Conservation (phyloP, 2,329 filamentous ascomycete genomes). For the Piedraia hortae region DNA sequence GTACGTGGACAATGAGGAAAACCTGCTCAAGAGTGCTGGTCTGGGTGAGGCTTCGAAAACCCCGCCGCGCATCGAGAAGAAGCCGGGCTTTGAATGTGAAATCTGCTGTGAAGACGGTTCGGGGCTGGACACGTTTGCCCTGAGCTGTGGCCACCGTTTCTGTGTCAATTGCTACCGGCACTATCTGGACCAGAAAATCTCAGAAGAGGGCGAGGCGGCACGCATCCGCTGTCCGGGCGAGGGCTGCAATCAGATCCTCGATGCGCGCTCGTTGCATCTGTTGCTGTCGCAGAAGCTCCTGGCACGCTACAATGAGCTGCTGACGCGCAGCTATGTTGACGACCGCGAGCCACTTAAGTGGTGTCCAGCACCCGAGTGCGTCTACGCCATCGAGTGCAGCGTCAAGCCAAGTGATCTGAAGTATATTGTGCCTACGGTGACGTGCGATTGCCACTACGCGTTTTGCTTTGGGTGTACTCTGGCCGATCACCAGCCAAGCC, state of each 20-base stretch:
- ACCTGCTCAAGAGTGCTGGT: conserved; percentile 61
- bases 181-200: conserved; percentile 78
- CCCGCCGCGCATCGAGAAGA: conserved; percentile 38
- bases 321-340: conserved; percentile 87
- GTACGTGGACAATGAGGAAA: conserved; percentile 72
- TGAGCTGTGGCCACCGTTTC: conserved; percentile 85
- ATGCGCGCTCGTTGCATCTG: conserved; percentile 62
- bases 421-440: conserved; percentile 67
- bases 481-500: conserved; percentile 75
- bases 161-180: conserved; percentile 81
- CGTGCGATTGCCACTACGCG: conserved; percentile 54
- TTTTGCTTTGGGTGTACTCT: conserved; percentile 93
- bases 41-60: conserved; percentile 32
- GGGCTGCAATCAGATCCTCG: conserved; percentile 67
- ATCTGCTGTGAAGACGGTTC: conserved; percentile 84
- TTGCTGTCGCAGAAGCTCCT: conserved; percentile 32
- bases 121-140: conserved; percentile 57
- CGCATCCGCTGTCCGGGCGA: conserved; percentile 82
- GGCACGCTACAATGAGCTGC: conserved; percentile 49
- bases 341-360: conserved; percentile 89
- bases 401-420: conserved; percentile 71
- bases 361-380: conserved; percentile 94
- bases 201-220: conserved; percentile 81
- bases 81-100: conserved; percentile 64
- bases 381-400: conserved; percentile 68